Evolutionary conservation across 2,329 filamentous ascomycete genomes (phyloP).

Genomic region (Daldinia sp.): DNA sequence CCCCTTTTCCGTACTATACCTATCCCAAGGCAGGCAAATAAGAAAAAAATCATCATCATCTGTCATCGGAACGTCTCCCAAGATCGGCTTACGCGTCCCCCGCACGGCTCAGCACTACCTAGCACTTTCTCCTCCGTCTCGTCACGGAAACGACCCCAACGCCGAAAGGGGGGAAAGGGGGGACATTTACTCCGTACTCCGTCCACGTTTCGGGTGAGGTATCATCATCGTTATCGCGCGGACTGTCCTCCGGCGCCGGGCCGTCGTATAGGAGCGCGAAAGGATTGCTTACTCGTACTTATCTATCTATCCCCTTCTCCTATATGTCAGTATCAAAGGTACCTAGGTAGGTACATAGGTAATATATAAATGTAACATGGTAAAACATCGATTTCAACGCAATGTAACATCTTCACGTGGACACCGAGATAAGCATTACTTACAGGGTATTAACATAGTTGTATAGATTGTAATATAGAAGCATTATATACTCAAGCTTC

Average conservation of each 20-base stretch:
- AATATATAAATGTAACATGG: neutral
- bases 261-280: conserved; percentile 3
- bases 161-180: neutral
- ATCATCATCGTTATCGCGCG: neutral
- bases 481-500: conserved; percentile 19
- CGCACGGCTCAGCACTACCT: neutral
- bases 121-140: neutral
- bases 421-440: neutral
- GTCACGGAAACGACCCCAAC: neutral
- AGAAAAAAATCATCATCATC: neutral
- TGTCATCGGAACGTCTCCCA: neutral
- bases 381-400: conserved; percentile 1
- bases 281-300: no score
- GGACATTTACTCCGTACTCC: conserved; percentile 23
- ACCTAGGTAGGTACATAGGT: no score
- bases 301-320: no score
- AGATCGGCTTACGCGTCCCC: conserved; percentile 8
- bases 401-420: neutral
- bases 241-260: conserved; percentile 1
- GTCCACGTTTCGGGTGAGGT: neutral
- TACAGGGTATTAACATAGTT: conserved; percentile 10
- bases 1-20: neutral
- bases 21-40: neutral
- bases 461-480: neutral
- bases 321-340: no score